These are phyloP conservation scores for Didymella glomerata DNA, from an alignment of 2,329 filamentous ascomycete genomes.

Conservation along the genomic window DNA sequence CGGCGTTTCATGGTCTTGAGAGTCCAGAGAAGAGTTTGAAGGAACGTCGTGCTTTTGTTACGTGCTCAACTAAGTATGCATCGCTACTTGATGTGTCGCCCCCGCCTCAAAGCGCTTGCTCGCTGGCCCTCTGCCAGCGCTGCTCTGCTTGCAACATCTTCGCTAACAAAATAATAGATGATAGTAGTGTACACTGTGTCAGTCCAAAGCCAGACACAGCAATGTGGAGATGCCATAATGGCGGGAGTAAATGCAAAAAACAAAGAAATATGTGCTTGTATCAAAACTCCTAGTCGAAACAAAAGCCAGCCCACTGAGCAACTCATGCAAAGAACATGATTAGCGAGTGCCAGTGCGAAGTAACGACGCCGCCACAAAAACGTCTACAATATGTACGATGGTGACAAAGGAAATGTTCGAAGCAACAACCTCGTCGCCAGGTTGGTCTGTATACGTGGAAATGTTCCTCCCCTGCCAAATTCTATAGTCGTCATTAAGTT, in stretches of 20 bases:
- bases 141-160: conserved; percentile 26
- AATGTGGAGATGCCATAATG: conserved; percentile 11
- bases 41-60: conserved; percentile 42
- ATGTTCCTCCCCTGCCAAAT: conserved; percentile 39
- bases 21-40: conserved; percentile 7
- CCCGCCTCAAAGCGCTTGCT: conserved; percentile 15
- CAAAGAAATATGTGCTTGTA: conserved; percentile 48
- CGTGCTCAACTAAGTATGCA: conserved; percentile 34
- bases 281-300: conserved; percentile 44
- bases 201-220: conserved; percentile 33
- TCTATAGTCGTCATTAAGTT: conserved; percentile 53
- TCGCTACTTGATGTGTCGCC: conserved; percentile 24
- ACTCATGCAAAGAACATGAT: conserved; percentile 49
- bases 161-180: conserved; percentile 27
- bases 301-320: conserved; percentile 40
- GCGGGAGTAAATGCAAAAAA: conserved; percentile 32
- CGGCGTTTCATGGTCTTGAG: background rate
- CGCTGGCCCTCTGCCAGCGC: conserved; percentile 18
- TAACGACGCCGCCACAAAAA: conserved; percentile 40
- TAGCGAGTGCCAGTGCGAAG: conserved; percentile 45
- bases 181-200: conserved; percentile 42
- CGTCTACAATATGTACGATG: conserved; percentile 53
- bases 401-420: conserved; percentile 43
- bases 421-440: conserved; percentile 36
- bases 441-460: conserved; percentile 47